Evolutionary conservation across 148 eudicot genomes (phyloP).

Genomic region (Vaccinium myrtillus): DNA sequence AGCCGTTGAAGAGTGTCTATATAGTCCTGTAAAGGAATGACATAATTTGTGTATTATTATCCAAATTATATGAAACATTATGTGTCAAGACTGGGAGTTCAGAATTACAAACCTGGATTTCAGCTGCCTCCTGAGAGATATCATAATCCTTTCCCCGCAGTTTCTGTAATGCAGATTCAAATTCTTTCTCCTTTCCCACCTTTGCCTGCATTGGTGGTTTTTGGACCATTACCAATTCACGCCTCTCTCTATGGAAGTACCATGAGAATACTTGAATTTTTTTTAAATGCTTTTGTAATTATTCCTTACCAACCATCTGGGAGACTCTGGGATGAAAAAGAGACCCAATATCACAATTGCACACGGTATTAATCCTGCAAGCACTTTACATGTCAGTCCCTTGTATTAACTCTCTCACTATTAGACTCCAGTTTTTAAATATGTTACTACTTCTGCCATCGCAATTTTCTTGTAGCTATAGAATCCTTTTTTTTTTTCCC

Average conservation of each 20-base stretch:
- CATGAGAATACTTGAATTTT: neutral
- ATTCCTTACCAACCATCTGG: constrained; percentile 90
- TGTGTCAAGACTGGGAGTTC: neutral
- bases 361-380: constrained; percentile 85
- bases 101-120: constrained; percentile 58
- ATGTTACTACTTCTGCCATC: neutral
- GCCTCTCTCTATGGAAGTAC: neutral
- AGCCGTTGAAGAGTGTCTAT: constrained; percentile 60
- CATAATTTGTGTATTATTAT: constrained; percentile 1
- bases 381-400: constrained; percentile 12
- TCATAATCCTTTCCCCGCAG: constrained; percentile 77
- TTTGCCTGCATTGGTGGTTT: constrained; percentile 54
- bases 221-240: neutral
- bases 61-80: neutral
- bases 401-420: neutral
- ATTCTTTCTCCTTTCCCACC: constrained; percentile 56
- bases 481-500: neutral
- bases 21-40: constrained; percentile 45
- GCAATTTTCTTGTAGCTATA: neutral
- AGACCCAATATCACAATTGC: constrained; percentile 69
- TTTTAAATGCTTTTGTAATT: neutral
- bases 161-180: constrained; percentile 57
- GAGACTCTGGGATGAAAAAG: constrained; percentile 84
- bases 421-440: neutral
- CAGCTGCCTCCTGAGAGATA: constrained; percentile 70